Percentiles rank a stretch among this genome's conserved stretches.
Conservation (phyloP, 148 eudicot species). For the Fallopia convolvulus region DNA sequence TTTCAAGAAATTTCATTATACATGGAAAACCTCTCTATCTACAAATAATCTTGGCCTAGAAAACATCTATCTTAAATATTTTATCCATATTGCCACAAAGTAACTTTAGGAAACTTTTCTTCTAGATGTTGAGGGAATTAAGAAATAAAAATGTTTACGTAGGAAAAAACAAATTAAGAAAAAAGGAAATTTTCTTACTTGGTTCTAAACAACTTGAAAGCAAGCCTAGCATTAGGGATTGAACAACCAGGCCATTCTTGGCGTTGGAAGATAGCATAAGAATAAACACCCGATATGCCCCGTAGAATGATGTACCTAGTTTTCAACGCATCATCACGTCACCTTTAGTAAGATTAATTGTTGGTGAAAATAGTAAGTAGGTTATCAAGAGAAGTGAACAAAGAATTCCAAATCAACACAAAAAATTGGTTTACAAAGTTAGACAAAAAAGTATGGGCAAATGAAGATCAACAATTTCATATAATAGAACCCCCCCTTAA, state of each 20-base stretch:
- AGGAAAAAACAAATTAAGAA: neutral
- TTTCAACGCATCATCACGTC: neutral
- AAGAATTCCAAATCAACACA: neutral
- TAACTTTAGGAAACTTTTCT: too few relatives aligned
- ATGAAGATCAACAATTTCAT: neutral
- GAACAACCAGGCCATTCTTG: constrained; percentile 45
- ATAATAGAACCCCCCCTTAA: neutral
- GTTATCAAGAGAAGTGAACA: neutral
- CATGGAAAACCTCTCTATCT: neutral
- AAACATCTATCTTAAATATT: neutral
- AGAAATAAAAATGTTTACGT: neutral
- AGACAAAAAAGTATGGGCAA: neutral
- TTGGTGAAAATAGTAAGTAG: neutral
- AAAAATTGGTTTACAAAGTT: neutral
- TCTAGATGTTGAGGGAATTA: neutral
- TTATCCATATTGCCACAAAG: neutral
- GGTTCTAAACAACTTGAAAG: constrained; percentile 49
- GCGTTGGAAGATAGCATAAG: constrained; percentile 57
- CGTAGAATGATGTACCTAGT: constrained; percentile 63
- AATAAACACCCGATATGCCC: constrained; percentile 60
- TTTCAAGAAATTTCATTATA: neutral
- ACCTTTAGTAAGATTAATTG: neutral
- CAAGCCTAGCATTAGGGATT: constrained; percentile 55
- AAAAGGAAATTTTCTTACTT: constrained; percentile 16
- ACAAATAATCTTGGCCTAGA: neutral